Evolutionary conservation across 345 rosid genomes (phyloP).

Genomic region (Syzygium aromaticum): DNA sequence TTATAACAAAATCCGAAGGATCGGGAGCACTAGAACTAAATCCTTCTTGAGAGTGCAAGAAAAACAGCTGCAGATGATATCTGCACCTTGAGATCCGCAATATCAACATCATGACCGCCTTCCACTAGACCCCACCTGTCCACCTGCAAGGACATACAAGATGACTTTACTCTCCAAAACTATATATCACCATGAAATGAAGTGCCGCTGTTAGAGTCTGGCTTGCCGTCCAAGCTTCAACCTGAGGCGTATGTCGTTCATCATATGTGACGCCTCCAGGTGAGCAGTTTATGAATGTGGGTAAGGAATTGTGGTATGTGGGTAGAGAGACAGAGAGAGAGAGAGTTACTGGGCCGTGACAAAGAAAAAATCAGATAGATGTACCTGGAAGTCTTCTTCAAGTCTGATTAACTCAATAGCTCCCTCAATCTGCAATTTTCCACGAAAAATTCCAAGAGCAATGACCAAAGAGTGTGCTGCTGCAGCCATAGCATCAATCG

Average conservation of each 20-base stretch:
- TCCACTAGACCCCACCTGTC: constrained; percentile 95
- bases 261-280: neutral
- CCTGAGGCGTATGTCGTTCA: neutral
- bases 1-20: neutral
- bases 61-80: constrained; percentile 79
- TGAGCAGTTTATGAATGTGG: neutral
- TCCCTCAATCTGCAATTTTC: constrained; percentile 76
- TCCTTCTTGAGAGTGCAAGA: constrained; percentile 65
- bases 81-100: constrained; percentile 92
- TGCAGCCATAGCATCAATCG: constrained; percentile 83
- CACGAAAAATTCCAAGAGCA: constrained; percentile 54
- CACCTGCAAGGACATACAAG: constrained; percentile 35
- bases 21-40: constrained; percentile 4
- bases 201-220: neutral
- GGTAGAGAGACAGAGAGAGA: neutral
- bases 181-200: neutral
- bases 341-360: neutral
- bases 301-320: neutral
- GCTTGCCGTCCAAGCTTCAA: neutral
- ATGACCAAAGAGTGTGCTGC: constrained; percentile 76
- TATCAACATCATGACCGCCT: constrained; percentile 91
- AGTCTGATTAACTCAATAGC: constrained; percentile 82
- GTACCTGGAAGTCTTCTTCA: constrained; percentile 96
- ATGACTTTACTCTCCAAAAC: neutral
- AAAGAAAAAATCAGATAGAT: neutral